phyloP scores from a whole-genome alignment of 495 filamentous ascomycete species.

The Talaromyces liani region DNA sequence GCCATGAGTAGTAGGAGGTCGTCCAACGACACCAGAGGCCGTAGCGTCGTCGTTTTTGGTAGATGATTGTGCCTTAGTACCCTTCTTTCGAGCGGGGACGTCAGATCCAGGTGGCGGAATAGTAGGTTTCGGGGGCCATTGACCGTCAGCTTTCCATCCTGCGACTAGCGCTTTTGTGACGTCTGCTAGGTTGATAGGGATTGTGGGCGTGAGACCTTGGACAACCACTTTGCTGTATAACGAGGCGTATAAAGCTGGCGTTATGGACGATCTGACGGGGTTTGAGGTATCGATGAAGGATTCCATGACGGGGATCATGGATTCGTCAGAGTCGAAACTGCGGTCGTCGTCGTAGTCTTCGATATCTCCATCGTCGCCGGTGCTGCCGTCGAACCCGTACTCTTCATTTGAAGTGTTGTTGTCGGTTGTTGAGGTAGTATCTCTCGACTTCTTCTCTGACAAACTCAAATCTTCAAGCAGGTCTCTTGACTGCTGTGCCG shows the following conservation, averaged over 20 bases:
- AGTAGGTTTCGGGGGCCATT: constrained; percentile 72
- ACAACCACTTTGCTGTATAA: constrained; percentile 86
- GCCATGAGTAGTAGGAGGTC: constrained; percentile 6
- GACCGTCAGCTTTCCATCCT: constrained; percentile 89
- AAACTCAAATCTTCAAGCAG: neutral
- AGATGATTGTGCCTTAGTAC: neutral
- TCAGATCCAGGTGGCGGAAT: neutral
- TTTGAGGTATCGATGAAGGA: constrained; percentile 62
- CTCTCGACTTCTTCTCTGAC: neutral
- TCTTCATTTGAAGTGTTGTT: neutral
- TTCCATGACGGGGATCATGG: constrained; percentile 52
- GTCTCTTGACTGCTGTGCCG: neutral
- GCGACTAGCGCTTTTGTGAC: constrained; percentile 75
- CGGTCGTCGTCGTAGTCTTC: constrained; percentile 17
- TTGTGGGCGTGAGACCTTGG: constrained; percentile 65
- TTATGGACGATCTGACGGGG: constrained; percentile 67
- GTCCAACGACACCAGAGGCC: constrained; percentile 6
- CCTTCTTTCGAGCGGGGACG: constrained; percentile 9
- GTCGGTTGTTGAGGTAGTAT: neutral
- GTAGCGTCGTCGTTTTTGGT: constrained; percentile 10
- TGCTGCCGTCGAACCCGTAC: neutral
- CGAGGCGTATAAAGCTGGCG: constrained; percentile 60
- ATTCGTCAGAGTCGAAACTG: constrained; percentile 24
- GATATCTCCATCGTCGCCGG: neutral
- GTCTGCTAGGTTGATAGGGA: constrained; percentile 81